phyloP scores from a whole-genome alignment of 2,329 filamentous ascomycete species.

The Pezicula carpinea region DNA sequence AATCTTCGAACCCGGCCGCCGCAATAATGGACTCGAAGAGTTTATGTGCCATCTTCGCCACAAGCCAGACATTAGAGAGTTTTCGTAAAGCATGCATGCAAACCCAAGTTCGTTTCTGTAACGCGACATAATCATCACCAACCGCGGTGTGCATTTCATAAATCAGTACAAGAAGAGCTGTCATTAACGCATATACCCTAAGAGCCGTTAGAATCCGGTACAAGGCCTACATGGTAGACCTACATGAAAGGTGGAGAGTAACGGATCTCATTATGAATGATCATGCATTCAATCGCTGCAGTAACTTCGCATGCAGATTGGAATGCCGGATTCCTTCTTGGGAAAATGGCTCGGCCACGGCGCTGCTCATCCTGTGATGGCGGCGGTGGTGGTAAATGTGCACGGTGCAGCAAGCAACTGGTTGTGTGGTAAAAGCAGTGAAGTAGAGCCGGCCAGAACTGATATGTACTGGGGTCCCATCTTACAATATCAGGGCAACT shows the following conservation, averaged over 20 bases:
- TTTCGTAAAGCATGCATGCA: slow-evolving; percentile 1
- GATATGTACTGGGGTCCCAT: slow-evolving; percentile 82
- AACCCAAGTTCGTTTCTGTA: background rate
- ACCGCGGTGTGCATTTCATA: background rate
- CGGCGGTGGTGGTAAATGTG: background rate
- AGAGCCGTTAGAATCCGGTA: background rate
- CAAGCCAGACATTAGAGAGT: background rate
- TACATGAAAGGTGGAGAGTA: slow-evolving; percentile 1
- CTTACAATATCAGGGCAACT: slow-evolving; percentile 90
- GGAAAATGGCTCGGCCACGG: background rate
- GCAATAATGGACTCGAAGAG: background rate
- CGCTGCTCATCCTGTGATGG: background rate
- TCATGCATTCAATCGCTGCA: background rate
- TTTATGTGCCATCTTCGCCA: background rate
- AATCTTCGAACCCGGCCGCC: background rate
- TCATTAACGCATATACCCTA: background rate
- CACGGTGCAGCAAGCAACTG: background rate
- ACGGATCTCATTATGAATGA: background rate
- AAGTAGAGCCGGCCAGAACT: slow-evolving; percentile 90
- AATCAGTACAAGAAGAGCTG: background rate
- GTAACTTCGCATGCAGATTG: background rate
- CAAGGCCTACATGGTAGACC: background rate
- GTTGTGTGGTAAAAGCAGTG: slow-evolving; percentile 44
- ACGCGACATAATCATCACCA: background rate
- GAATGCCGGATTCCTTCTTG: background rate